Evolutionary conservation across 805 yeast genomes (phyloP), one percentile per base, ranked within the genome.

Genomic region (Maudiozyma pseudohumilis): DNA sequence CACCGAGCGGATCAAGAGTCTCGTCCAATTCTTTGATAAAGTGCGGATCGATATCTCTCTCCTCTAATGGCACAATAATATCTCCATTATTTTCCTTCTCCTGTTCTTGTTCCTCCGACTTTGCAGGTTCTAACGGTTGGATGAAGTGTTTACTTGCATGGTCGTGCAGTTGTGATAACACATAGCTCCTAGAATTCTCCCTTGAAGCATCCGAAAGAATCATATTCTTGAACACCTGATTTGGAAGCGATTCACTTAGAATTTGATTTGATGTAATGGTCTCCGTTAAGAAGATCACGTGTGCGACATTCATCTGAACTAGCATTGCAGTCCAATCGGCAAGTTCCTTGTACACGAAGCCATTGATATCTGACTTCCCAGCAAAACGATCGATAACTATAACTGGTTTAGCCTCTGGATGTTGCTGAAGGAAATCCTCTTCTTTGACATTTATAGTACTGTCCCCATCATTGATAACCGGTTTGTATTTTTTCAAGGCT

Each of bases 271-370:
- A 75, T 2, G 94, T 84, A 22, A 84, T 77, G 48, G 89, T 96
- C 48, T 82, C 84, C 0, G 96, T 85, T 32, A 89, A 69, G 52
- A 84, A 78, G 1, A 92, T 73, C 6, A 92, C 97, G 62, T 87
- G 96, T 0, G 97, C 97, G 35, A 79, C 55, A 53, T 87, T 85
- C 64, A 78, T 70, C 39, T 76, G 77, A 25, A 87, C 74, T 43
- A 92, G 63, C 49, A 71, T 68, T 0, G 92, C 77, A 0, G 94
- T 84, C 96, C 96, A 92, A 32, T 83, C 94, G 0, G 96, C 82
- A 10, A 92, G 50, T 47, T 76, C 79, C 43, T 74, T 72, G 53
- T 80, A 83, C 15, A 84, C 67, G 48, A 82, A 80, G 5, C 77
- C 72, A 48, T 81, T 75, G 4, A 68, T 63, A 38, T 72, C 75